Base-by-base conservation (phyloP, 257 asterid genomes). In the Coffea eugenioides region DNA sequence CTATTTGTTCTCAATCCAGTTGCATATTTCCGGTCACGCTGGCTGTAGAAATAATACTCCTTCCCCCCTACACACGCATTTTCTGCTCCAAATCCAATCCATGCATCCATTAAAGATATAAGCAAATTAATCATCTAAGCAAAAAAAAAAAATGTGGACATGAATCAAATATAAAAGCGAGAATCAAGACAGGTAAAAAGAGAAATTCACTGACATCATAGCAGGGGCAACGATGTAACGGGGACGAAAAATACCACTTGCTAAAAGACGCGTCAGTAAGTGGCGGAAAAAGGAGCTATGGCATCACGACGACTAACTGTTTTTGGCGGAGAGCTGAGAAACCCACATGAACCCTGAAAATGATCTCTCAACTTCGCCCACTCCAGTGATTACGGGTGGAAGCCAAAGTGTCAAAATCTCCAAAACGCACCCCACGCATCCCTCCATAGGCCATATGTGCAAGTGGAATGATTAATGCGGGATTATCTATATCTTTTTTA, bases 1-100 rank as follows among this genome's bases (percentile, higher is more conserved):
- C 97, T 89, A n/a, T 94, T 94, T 13, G 96, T 94, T 73, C 98
- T 84, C 12, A 83, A 80, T 69, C 98, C 98, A 8, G 97, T 94
- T 31, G 98, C 93, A 23, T 94, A 94, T 84, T 94, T 94, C 71
- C 91, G 64, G 68, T 93, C 98, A 45, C 97, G 85, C 79, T 90
- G 97, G 85, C 92, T 90, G 89, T 93, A 94, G 77, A 94, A 94
- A 52, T 94, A 94, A 91, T 96, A 91, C 3, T 90, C 96, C 77
- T 90, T 93, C 1, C 94, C 90, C 72, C 97, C 97, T 48, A 94
- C 97, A 76, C 95, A 84, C 34, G 98, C 97, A n/a, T 16, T 78
- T 8, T 80, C 98, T 95, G 88, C 59, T 36, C 54, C 39, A 39
- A 39, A 54, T 36, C 54, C 39, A 39, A 39, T 39, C 43, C 43